phyloP scores from a whole-genome alignment of 306 rosid species.

The Fragaria iinumae region DNA sequence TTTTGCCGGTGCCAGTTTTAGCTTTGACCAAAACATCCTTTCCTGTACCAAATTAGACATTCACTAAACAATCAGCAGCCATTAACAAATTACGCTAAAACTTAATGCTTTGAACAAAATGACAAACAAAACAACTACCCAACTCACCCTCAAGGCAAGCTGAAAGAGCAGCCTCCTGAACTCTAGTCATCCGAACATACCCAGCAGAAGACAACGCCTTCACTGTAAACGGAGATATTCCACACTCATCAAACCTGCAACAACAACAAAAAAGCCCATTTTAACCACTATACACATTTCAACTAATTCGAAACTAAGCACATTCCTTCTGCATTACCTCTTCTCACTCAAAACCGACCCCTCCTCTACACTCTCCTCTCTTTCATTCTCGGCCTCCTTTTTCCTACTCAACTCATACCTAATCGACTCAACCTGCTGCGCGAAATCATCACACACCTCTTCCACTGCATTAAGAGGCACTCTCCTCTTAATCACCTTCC shows the following conservation, averaged over 20 bases:
- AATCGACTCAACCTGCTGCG: constrained; percentile 64
- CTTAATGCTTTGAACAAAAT: neutral
- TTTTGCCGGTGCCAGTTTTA: constrained; percentile 93
- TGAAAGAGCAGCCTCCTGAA: constrained; percentile 75
- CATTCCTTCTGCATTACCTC: constrained; percentile 42
- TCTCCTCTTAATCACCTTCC: constrained; percentile 59
- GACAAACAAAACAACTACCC: constrained; percentile 5
- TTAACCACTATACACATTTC: neutral
- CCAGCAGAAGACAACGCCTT: constrained; percentile 80
- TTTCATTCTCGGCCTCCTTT: constrained; percentile 36
- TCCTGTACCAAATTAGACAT: constrained; percentile 48
- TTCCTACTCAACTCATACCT: constrained; percentile 55
- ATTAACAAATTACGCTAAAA: neutral
- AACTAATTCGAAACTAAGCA: neutral
- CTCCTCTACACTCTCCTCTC: constrained; percentile 27
- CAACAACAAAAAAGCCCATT: constrained; percentile 6
- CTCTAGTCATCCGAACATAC: constrained; percentile 69
- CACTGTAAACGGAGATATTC: constrained; percentile 68
- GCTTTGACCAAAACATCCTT: constrained; percentile 84
- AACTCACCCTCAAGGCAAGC: constrained; percentile 74
- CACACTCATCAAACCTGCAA: constrained; percentile 76
- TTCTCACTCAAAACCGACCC: constrained; percentile 49
- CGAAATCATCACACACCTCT: constrained; percentile 45
- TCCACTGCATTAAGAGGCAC: constrained; percentile 39
- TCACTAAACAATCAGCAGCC: neutral